Percentiles rank a stretch among this genome's conserved stretches.
Evolutionary conservation across 768 basidiomycete genomes (phyloP).

Genomic region (Terana coerulea): DNA sequence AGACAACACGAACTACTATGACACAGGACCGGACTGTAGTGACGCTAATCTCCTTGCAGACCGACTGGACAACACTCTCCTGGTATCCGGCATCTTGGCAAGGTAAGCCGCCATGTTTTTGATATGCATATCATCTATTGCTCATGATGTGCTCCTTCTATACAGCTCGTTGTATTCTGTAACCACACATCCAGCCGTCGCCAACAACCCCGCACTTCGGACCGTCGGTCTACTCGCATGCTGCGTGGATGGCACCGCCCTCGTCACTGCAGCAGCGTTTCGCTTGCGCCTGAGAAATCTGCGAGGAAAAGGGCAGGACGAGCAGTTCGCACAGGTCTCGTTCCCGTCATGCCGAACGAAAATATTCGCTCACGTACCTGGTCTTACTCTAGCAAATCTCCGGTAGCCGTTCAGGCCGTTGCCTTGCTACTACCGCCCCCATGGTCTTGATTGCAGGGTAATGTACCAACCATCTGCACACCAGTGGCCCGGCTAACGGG

Average conservation of each 20-base stretch:
- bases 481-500: too few species aligned
- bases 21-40: neutral
- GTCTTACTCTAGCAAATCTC: neutral
- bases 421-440: neutral
- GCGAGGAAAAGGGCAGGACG: neutral
- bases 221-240: neutral
- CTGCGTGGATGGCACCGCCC: neutral
- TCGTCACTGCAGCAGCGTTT: neutral
- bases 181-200: neutral
- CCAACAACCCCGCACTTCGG: neutral
- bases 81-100: neutral
- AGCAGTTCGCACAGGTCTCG: neutral
- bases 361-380: neutral
- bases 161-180: neutral
- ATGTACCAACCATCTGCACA: too few species aligned
- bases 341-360: neutral
- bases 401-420: neutral
- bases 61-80: neutral
- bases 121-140: neutral
- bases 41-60: neutral
- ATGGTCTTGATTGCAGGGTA: neutral
- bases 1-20: neutral
- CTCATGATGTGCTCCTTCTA: neutral
- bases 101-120: neutral
- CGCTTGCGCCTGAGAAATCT: neutral